phyloP scores from a whole-genome alignment of 768 basidiomycete species.

The Xanthoconium stramineum region DNA sequence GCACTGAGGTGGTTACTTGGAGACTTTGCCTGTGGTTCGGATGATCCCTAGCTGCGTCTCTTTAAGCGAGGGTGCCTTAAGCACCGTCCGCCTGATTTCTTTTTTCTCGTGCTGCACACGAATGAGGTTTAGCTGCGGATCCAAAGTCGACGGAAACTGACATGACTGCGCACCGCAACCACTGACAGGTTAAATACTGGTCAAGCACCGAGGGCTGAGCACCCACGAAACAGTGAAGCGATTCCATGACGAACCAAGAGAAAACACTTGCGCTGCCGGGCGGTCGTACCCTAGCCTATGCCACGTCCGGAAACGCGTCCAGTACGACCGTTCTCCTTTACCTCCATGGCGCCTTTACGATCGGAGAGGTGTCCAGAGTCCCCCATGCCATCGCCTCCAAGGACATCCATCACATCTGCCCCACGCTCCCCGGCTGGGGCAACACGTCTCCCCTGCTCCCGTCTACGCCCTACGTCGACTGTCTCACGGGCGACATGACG shows the following conservation, averaged over 20 bases:
- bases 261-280: constrained; percentile 24
- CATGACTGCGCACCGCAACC: background rate
- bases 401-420: constrained; percentile 44
- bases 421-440: constrained; percentile 61
- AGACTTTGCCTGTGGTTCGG: too few species aligned
- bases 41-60: too few species aligned
- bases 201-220: background rate
- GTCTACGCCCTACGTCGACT: constrained; percentile 36
- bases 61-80: too few species aligned
- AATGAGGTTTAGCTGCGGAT: background rate
- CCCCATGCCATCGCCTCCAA: constrained; percentile 37
- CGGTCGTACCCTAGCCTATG: constrained; percentile 53
- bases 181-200: background rate
- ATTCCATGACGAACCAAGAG: background rate
- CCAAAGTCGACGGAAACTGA: background rate
- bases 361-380: constrained; percentile 41
- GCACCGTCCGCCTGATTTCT: too few species aligned
- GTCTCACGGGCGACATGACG: constrained; percentile 43
- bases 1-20: too few species aligned
- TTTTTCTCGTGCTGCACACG: too few species aligned
- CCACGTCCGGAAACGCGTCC: constrained; percentile 47
- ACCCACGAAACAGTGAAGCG: background rate
- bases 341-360: constrained; percentile 53
- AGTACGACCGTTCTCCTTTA: constrained; percentile 49
- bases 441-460: constrained; percentile 42